Conservation (phyloP, 345 rosid genomes). For the Trapa incisa region DNA sequence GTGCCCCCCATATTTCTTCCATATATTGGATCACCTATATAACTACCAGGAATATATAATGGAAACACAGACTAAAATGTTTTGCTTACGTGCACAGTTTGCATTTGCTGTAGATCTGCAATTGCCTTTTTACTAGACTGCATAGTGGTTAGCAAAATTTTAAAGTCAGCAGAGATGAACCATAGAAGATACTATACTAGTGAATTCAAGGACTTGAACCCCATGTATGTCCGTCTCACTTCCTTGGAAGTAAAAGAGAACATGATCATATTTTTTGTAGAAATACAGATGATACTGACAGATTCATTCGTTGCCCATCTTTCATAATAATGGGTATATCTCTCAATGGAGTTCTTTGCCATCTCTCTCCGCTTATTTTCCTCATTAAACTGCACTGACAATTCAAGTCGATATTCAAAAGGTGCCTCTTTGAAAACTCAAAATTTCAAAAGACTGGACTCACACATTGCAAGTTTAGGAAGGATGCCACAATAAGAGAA, state of each 20-base stretch:
- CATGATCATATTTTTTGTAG: background rate
- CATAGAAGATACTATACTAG: background rate
- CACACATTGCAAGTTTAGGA: background rate
- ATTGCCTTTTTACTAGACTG: slow-evolving; percentile 99
- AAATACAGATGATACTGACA: slow-evolving; percentile 27
- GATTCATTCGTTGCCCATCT: slow-evolving; percentile 95
- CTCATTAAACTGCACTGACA: slow-evolving; percentile 57
- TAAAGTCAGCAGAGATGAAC: background rate
- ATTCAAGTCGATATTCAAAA: background rate
- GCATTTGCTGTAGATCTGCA: slow-evolving; percentile 73
- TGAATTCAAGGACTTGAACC: background rate
- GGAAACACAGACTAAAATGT: background rate
- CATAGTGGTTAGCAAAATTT: background rate
- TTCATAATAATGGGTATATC: slow-evolving; percentile 98
- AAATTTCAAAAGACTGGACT: background rate
- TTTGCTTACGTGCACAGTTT: slow-evolving; percentile 55
- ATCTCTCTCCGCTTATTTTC: slow-evolving; percentile 84
- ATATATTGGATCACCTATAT: too few species aligned
- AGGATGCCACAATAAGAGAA: background rate
- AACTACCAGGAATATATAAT: too few species aligned
- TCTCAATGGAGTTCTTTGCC: slow-evolving; percentile 94
- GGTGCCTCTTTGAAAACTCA: background rate
- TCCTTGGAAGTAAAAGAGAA: background rate
- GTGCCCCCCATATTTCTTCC: background rate
- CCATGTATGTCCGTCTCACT: background rate